phyloP scores from a whole-genome alignment of 2,329 filamentous ascomycete species.

The Cercospora nicotianae region DNA sequence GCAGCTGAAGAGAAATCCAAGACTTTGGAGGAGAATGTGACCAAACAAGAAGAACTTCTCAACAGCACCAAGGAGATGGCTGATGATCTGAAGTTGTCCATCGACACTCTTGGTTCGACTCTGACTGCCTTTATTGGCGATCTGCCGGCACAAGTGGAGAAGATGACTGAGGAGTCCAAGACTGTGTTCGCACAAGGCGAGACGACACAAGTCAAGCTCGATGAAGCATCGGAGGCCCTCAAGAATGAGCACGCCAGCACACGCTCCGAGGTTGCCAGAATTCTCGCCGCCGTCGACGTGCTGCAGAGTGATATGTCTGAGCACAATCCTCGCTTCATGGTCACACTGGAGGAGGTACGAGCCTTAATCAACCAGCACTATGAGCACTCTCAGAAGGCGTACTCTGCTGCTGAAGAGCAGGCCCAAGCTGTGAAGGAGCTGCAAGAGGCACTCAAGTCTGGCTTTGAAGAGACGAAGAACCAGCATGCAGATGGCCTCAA shows the following conservation, averaged over 20 bases:
- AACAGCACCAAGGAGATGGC: constrained; percentile 74
- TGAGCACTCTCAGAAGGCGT: constrained; percentile 72
- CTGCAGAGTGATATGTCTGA: constrained; percentile 78
- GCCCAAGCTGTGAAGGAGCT: constrained; percentile 47
- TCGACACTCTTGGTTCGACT: constrained; percentile 77
- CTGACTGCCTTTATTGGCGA: constrained; percentile 51
- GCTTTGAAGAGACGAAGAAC: constrained; percentile 47
- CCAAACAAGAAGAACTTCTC: constrained; percentile 71
- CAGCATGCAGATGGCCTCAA: constrained; percentile 38
- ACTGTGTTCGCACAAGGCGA: constrained; percentile 82
- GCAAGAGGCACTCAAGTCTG: constrained; percentile 45
- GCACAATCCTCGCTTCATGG: constrained; percentile 83
- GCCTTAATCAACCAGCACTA: constrained; percentile 81
- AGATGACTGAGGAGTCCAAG: constrained; percentile 82
- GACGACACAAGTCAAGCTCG: constrained; percentile 71
- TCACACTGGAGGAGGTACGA: constrained; percentile 82
- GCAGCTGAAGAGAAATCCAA: constrained; percentile 72
- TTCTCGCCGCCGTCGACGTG: constrained; percentile 69
- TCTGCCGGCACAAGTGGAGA: constrained; percentile 67
- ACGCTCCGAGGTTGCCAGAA: constrained; percentile 75
- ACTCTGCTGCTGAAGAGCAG: constrained; percentile 39
- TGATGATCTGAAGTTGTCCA: constrained; percentile 81
- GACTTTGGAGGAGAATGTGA: constrained; percentile 70
- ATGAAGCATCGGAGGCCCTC: constrained; percentile 70
- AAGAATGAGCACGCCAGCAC: constrained; percentile 82